Conservation (phyloP, 2,329 filamentous ascomycete genomes). For the Leptodontidium sp. region DNA sequence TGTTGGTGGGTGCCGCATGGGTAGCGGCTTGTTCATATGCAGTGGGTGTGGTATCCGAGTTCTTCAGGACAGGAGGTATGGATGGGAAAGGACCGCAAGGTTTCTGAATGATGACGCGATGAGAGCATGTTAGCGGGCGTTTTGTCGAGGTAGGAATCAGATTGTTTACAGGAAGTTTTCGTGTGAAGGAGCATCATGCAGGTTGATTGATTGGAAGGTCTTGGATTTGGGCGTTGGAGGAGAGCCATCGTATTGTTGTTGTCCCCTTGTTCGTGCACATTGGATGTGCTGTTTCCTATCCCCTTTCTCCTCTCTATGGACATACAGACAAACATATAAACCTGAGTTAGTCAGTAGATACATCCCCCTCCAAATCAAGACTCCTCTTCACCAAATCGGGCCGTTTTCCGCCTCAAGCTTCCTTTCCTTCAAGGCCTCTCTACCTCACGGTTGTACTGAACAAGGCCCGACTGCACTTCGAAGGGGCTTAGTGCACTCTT, state of each 20-base stretch:
- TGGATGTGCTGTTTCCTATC: not conserved
- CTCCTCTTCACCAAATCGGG: not conserved
- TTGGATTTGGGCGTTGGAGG: not conserved
- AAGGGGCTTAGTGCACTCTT: not conserved
- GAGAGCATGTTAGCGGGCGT: conserved; percentile 14
- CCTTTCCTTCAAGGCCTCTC: not conserved
- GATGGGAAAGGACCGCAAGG: conserved; percentile 50
- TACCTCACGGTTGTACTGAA: not conserved
- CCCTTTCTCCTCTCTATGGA: conserved; percentile 14
- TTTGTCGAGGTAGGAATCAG: not conserved
- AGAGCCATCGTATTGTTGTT: not conserved
- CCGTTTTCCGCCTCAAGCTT: not conserved
- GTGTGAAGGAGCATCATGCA: no score
- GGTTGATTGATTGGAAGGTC: no score
- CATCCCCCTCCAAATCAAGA: conserved; percentile 3
- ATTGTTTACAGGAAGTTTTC: not conserved
- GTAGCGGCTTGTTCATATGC: conserved; percentile 65
- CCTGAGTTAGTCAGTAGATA: conserved; percentile 6
- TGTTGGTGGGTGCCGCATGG: conserved; percentile 62
- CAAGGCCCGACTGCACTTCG: not conserved
- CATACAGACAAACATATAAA: not conserved
- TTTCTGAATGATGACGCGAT: conserved; percentile 32
- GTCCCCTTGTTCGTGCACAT: not conserved
- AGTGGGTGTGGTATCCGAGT: conserved; percentile 65
- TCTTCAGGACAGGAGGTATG: conserved; percentile 58